Conservation (phyloP, 345 rosid genomes). For the Eucalyptus sideroxylon region DNA sequence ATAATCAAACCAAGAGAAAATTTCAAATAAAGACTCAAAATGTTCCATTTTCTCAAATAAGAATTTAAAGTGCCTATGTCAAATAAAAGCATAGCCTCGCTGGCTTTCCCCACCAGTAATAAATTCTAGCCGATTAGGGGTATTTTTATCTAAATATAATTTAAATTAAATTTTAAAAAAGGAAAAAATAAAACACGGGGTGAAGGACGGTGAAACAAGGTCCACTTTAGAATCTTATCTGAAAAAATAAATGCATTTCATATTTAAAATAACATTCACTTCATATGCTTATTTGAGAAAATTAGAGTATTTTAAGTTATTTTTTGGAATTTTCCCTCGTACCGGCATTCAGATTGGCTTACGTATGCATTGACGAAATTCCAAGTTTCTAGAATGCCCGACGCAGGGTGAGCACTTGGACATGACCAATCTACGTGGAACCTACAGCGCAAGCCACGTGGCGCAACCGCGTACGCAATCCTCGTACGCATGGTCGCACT, state of each 20-base stretch:
- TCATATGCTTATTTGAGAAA: rapidly evolving
- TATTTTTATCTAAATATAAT: no score
- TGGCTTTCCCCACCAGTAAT: no score
- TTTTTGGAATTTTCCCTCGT: neutral
- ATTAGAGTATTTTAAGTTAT: rapidly evolving
- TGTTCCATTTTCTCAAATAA: no score
- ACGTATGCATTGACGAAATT: neutral
- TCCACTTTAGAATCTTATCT: no score
- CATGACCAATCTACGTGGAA: neutral
- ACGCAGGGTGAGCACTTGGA: neutral
- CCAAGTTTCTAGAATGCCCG: neutral
- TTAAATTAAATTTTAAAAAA: no score
- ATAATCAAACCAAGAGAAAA: neutral
- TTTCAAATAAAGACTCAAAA: rapidly evolving
- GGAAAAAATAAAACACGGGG: no score
- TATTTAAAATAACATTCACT: no score
- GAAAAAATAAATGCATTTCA: no score
- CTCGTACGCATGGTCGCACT: neutral
- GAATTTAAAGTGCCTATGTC: no score
- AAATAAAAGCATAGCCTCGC: no score
- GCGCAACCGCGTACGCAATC: neutral
- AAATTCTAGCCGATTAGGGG: rapidly evolving
- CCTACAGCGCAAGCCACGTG: neutral
- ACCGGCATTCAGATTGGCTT: neutral
- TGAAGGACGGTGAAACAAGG: no score